Evolutionary conservation across 805 yeast species (phyloP), one percentile per base, ranked within the genome.

Genomic region (Starmerella roubikii): DNA sequence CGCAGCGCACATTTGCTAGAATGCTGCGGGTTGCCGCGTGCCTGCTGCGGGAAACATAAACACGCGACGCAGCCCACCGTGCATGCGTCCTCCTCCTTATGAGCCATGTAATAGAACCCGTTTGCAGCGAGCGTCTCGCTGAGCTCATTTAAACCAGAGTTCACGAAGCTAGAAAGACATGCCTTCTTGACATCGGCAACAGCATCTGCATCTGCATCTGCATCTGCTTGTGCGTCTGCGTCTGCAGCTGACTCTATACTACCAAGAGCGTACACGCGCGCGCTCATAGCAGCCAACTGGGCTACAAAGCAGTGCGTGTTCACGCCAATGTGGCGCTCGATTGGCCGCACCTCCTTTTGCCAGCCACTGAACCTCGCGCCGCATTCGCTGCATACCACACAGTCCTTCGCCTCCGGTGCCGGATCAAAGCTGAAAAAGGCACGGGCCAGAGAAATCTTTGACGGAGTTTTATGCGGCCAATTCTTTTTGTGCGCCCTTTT

Each of bases 1-100:
- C n/a, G n/a, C n/a, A n/a, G n/a, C 3, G 30, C 11, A 16, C 40
- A 37, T 10, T 25, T 30, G 7, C 19, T 3, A 15, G 34, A 2
- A 21, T 37, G 40, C 15, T 13, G n/a, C 3, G 40, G 37, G 8
- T 5, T 25, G 3, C 24, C 17, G 9, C 10, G 9, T 7, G 18
- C 38, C 1, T 22, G 11, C 28, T 37, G 40, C 4, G 41, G 40
- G n/a, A 33, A 34, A 25, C 45, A 37, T 8, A 23, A 8, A 16
- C 45, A 41, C 5, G 8, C 24, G 13, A 41, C 18, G 30, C 45
- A 41, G 10, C 36, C 39, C 13, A 41, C 35, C 1, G 41, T 34
- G 18, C 15, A 12, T 5, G 4, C 8, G 15, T 30, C 26, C 12
- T 12, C 12, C 2, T 18, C 19, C 11, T 26, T 10, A 8, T 19